Percentiles rank a stretch among this genome's conserved stretches.
These are phyloP conservation scores for Cryphonectria nitschkei DNA, from an alignment of 2,329 filamentous ascomycete species.

Conservation along the genomic window DNA sequence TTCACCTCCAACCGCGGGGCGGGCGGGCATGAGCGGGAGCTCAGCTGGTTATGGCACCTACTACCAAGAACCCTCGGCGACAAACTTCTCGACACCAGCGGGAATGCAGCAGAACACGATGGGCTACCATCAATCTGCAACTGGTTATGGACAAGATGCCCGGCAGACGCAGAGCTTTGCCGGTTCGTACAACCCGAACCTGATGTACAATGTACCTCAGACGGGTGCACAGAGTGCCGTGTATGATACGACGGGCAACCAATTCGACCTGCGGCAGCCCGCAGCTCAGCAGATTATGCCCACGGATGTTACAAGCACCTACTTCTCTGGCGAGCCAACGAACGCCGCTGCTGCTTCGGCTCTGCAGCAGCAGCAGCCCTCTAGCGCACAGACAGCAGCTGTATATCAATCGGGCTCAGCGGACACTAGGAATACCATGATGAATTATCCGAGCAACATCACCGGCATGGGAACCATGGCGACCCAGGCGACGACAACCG, in stretches of 20 bases:
- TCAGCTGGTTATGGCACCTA: conserved; percentile 62
- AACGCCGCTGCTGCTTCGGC: conserved; percentile 61
- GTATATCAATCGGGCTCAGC: conserved; percentile 69
- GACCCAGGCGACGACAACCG: conserved; percentile 44
- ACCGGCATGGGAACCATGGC: conserved; percentile 50
- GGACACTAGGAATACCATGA: conserved; percentile 56
- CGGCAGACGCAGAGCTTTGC: conserved; percentile 59
- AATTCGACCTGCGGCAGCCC: conserved; percentile 76
- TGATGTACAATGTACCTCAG: conserved; percentile 81
- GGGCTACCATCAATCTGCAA: conserved; percentile 59
- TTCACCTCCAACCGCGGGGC: conserved; percentile 47
- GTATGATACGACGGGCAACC: conserved; percentile 73
- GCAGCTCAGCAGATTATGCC: conserved; percentile 78
- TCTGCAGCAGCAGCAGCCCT: conserved; percentile 53
- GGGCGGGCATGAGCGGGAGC: conserved; percentile 56
- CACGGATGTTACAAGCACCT: conserved; percentile 67
- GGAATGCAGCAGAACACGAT: conserved; percentile 60
- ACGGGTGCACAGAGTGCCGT: conserved; percentile 63
- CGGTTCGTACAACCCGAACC: conserved; percentile 63
- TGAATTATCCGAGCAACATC: conserved; percentile 55
- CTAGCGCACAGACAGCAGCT: conserved; percentile 55
- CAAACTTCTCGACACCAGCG: conserved; percentile 53
- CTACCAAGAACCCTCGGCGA: conserved; percentile 57
- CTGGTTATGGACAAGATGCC: conserved; percentile 66
- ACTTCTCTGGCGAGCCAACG: conserved; percentile 71